Conservation (phyloP, 2,329 filamentous ascomycete genomes). For the Trichoderma pleuroti region DNA sequence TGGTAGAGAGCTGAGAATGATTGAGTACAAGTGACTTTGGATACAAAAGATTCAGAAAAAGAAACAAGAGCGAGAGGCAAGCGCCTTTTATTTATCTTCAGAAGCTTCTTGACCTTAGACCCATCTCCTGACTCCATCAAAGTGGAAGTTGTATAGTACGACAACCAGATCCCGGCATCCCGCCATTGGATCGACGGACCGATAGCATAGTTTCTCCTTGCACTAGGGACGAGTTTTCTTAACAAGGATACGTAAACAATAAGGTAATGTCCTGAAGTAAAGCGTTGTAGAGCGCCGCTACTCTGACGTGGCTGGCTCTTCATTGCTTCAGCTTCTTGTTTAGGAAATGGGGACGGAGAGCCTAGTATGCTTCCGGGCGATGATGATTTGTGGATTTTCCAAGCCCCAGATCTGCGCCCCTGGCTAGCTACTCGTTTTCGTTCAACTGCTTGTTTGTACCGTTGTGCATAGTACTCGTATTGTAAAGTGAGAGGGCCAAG, state of each 20-base stretch:
- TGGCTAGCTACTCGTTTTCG: neutral
- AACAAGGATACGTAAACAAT: neutral
- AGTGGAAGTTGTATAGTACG: neutral
- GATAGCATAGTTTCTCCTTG: neutral
- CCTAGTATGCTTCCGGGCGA: neutral
- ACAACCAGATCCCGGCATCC: neutral
- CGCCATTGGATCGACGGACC: neutral
- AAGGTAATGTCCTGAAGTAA: neutral
- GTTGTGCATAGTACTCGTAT: no score
- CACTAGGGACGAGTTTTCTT: neutral
- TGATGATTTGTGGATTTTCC: conserved; percentile 6
- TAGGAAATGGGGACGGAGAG: neutral
- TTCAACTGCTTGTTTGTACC: neutral
- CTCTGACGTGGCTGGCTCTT: neutral
- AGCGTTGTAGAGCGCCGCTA: neutral
- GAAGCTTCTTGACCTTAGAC: neutral
- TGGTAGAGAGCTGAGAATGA: neutral
- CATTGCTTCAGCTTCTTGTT: conserved; percentile 9
- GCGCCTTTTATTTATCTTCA: neutral
- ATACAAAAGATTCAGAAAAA: neutral
- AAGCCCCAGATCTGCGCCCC: conserved; percentile 8
- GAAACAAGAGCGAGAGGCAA: neutral
- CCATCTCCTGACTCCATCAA: neutral
- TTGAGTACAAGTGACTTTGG: neutral
- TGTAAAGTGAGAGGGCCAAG: neutral